Conservation (phyloP, 2,329 filamentous ascomycete species). For the Xylaria sp. region DNA sequence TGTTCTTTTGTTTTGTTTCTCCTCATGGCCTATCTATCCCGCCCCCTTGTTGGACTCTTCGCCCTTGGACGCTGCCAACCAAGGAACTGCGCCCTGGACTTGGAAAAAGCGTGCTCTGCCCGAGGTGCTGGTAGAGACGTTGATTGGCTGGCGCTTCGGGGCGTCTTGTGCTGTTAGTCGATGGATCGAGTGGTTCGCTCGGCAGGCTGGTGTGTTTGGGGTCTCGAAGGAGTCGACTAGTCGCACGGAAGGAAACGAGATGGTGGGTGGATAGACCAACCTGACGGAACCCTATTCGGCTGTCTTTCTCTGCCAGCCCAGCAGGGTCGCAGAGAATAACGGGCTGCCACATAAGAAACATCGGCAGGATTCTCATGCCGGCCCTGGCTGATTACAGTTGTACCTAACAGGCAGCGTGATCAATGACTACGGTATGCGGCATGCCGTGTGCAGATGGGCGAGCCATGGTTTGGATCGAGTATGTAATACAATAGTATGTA, state of each 20-base stretch:
- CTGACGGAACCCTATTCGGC: conserved; percentile 15
- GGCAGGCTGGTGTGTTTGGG: conserved; percentile 30
- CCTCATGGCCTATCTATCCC: not conserved
- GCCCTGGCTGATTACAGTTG: not conserved
- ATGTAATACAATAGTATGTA: not conserved
- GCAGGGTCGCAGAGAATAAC: not conserved
- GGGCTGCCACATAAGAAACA: not conserved
- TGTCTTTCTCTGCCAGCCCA: conserved; percentile 2
- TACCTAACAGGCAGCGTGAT: not conserved
- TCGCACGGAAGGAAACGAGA: conserved; percentile 12
- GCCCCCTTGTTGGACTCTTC: not conserved
- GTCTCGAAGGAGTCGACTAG: conserved; percentile 26
- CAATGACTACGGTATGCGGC: conserved; percentile 10
- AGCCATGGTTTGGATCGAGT: not conserved
- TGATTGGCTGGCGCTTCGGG: conserved; percentile 35
- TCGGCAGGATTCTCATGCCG: conserved; percentile 1
- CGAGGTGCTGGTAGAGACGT: conserved; percentile 36
- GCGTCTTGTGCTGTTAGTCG: conserved; percentile 17
- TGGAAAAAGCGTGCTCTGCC: conserved; percentile 25
- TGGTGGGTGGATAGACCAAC: conserved; percentile 23
- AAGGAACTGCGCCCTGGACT: conserved; percentile 9
- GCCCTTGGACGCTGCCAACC: conserved; percentile 13
- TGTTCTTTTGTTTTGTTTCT: not conserved
- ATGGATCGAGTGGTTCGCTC: conserved; percentile 35
- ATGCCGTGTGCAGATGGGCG: conserved; percentile 22